Conservation (phyloP, 345 rosid genomes). For the Schrenkiella parvula region DNA sequence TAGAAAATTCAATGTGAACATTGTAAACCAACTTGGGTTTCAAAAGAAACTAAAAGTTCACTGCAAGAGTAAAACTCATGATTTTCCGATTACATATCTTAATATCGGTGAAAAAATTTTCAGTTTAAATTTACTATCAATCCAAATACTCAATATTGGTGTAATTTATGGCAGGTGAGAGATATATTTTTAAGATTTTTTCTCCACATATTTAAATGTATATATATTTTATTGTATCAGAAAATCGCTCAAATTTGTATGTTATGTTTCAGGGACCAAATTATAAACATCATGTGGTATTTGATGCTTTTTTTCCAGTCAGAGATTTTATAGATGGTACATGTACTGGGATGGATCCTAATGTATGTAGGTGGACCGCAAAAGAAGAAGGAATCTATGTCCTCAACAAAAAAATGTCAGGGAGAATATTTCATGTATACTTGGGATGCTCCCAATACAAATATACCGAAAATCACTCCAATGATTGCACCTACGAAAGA, state of each 20-base stretch:
- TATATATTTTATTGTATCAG: not conserved
- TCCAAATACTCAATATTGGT: conserved; percentile 8
- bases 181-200: not conserved
- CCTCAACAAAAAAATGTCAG: not conserved
- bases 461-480: not conserved
- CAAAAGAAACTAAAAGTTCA: conserved; percentile 16
- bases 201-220: not conserved
- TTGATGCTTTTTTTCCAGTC: not conserved
- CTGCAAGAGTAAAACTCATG: conserved; percentile 10
- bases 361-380: conserved; percentile 17
- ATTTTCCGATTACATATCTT: conserved; percentile 17
- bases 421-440: conserved; percentile 15
- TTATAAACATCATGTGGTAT: conserved; percentile 4
- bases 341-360: conserved; percentile 11
- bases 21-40: conserved; percentile 11
- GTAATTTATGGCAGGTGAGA: conserved; percentile 22
- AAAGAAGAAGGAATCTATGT: conserved; percentile 14
- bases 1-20: conserved; percentile 6
- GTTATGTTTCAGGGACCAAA: conserved; percentile 16
- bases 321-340: conserved; percentile 7
- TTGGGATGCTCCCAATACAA: not conserved
- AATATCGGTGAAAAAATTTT: conserved; percentile 14
- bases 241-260: not conserved
- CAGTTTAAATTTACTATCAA: not conserved
- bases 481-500: not conserved